Base-by-base conservation (phyloP, 208 protist species). In the Trypanosoma lewisi region DNA sequence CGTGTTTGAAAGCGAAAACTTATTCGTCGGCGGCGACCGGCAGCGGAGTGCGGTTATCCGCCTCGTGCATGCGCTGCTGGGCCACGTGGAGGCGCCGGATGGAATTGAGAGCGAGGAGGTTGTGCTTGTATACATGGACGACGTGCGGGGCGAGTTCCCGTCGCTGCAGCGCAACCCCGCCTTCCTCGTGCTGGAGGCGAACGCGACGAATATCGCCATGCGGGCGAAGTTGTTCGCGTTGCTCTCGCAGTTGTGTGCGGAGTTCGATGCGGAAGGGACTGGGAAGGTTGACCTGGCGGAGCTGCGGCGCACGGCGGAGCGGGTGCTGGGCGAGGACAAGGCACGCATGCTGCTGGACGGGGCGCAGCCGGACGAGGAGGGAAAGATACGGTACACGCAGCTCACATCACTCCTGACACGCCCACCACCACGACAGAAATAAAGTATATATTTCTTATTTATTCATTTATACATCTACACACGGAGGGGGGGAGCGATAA, bases 341-440 rank as follows among this genome's bases (percentile, higher is more conserved):
- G 83, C 85, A 23, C 17, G 33, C 16, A 44, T 67, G 54, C 66
- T 95, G 44, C 75, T 95, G 6, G 76, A 80, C 0, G 80, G 80
- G n/a, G 82, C 78, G 7, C 74, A 64, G 55, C 75, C 71, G 4
- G 85, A 95, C 44, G 63, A 74, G 63, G 74, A 95, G 2, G 89
- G 86, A n/a, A 78, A 77, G 30, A 84, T 95, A 42, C 53, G 70
- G 8, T 95, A 93, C 65, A 67, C 73, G 16, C 89, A 95, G 69
- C 75, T 95, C 42, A 77, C 71, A 0, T 56, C 76, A 5, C 57
- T 95, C 17, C 58, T 95, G 21, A 88, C 84, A n/a, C 76, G 80
- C 4, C 79, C 67, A 21, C 62, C 65, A 21, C 62, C 62, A n/a
- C 23, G 49, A 19, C 30, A 28, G 28, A 37, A 61, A 34, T 58